Evolutionary conservation across 129 eudicot species (phyloP), one percentile per base, ranked within the genome.

Genomic region (Ambrosia artemisiifolia): DNA sequence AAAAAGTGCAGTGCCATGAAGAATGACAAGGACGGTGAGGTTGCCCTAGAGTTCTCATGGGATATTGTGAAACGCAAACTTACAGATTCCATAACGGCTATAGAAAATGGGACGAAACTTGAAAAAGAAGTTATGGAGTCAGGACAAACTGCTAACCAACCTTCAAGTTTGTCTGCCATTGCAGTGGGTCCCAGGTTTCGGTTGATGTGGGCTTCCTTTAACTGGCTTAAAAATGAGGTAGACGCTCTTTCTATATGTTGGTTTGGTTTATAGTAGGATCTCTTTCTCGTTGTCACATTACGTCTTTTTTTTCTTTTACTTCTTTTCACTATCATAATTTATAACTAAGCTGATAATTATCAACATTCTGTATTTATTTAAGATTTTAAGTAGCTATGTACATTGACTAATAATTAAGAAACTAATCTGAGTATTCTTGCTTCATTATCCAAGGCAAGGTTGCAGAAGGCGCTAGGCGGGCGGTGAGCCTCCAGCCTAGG

Each of bases 161-260:
- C 88, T 82, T 81, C 89, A 66, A 93, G 91, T 78, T 85, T 93
- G 79, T 84, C 65, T 72, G 96, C 96, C 63, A 82, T 93, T 80
- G 91, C 92, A 54, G 87, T 80, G 57, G 90, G 84, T 73, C 93
- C 98, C 28, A 93, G 92, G 78, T 78, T 87, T 36, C 83, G 96
- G 60, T 77, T 90, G 85, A 75, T 90, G 83, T 84, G 84, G 95
- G 80, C 83, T 74, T 83, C 95, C 36, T 80, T 84, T 73, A 84
- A 93, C 76, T 85, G 88, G 88, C 95, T 90, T 63, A 86, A 84
- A 73, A 78, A 87, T 76, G 92, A 93, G 98, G 98, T 83, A 82
- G 48, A 83, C 80, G 43, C 64, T 75, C 70, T 62, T 68, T 77
- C 10, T 36, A 33, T 38, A 35, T 35, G 13, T 46, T 46, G 34